Conservation (phyloP, 2,329 filamentous ascomycete species). For the Fusarium algeriense region DNA sequence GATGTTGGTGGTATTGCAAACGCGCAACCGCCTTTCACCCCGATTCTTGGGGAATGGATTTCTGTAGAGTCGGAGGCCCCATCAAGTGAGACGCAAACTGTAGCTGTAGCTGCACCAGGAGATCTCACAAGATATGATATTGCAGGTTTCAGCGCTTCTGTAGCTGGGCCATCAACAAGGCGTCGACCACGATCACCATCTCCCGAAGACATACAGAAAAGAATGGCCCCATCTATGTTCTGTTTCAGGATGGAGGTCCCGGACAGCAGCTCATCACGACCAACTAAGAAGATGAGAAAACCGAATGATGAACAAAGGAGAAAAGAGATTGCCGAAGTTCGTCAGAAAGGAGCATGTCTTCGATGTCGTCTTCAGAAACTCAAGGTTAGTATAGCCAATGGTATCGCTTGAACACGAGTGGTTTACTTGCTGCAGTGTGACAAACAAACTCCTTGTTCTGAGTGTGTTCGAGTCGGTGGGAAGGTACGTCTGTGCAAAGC, state of each 20-base stretch:
- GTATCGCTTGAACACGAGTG: no score
- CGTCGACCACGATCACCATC: neutral
- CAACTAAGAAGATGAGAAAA: neutral
- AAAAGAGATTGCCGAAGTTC: no score
- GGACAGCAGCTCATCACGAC: neutral
- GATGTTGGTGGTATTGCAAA: neutral
- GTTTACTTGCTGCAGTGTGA: no score
- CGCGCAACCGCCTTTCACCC: neutral
- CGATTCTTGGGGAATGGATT: neutral
- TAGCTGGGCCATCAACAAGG: neutral
- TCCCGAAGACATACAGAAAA: neutral
- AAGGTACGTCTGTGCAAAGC: no score
- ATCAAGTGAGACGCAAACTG: neutral
- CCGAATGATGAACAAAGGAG: neutral
- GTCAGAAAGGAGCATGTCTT: no score
- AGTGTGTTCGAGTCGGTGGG: no score
- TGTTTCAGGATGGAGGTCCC: neutral
- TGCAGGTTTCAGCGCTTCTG: neutral
- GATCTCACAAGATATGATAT: neutral
- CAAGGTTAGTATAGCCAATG: no score
- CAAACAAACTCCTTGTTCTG: no score
- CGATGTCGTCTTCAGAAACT: no score
- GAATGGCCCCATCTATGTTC: neutral
- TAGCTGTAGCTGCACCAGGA: neutral
- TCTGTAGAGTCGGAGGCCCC: neutral